phyloP scores from a whole-genome alignment of 106 monocot genomes.

The Ottelia alismoides region DNA sequence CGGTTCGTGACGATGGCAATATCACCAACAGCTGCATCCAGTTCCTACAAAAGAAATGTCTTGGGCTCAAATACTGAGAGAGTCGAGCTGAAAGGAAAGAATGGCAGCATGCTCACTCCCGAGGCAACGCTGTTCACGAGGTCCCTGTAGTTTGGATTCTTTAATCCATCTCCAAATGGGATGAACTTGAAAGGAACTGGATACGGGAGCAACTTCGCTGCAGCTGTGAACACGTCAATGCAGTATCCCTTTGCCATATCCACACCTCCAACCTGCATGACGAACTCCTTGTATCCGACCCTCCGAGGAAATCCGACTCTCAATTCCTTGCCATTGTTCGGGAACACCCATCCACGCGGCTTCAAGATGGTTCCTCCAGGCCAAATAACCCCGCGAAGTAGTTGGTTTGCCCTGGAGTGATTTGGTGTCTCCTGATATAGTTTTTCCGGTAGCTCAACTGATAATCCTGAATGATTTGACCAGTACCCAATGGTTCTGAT shows the following conservation, averaged over 20 bases:
- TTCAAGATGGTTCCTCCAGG: slow-evolving; percentile 28
- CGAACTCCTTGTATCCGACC: slow-evolving; percentile 30
- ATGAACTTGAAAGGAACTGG: slow-evolving; percentile 39
- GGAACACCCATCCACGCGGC: slow-evolving; percentile 66
- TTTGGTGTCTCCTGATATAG: slow-evolving; percentile 26
- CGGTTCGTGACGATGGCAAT: slow-evolving; percentile 37
- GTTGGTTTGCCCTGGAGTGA: slow-evolving; percentile 15
- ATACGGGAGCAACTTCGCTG: slow-evolving; percentile 43
- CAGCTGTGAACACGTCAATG: slow-evolving; percentile 54
- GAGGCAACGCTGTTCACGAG: slow-evolving; percentile 36
- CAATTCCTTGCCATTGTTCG: slow-evolving; percentile 35
- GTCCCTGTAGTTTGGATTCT: slow-evolving; percentile 37
- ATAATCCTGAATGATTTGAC: slow-evolving; percentile 61
- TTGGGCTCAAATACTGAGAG: slow-evolving; percentile 11
- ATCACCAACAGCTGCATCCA: slow-evolving; percentile 40
- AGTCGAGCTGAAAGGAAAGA: neutral
- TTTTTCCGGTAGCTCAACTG: slow-evolving; percentile 31
- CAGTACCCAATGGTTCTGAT: slow-evolving; percentile 38
- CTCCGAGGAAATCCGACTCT: slow-evolving; percentile 49
- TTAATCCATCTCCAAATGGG: slow-evolving; percentile 37
- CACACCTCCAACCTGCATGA: slow-evolving; percentile 9
- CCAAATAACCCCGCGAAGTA: slow-evolving; percentile 38
- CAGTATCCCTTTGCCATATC: slow-evolving; percentile 33
- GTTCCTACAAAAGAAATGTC: slow-evolving; percentile 43
- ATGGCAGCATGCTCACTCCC: slow-evolving; percentile 7